Evolutionary conservation across 2,329 filamentous ascomycete species (phyloP).

Genomic region (Colletotrichum higginsianum): DNA sequence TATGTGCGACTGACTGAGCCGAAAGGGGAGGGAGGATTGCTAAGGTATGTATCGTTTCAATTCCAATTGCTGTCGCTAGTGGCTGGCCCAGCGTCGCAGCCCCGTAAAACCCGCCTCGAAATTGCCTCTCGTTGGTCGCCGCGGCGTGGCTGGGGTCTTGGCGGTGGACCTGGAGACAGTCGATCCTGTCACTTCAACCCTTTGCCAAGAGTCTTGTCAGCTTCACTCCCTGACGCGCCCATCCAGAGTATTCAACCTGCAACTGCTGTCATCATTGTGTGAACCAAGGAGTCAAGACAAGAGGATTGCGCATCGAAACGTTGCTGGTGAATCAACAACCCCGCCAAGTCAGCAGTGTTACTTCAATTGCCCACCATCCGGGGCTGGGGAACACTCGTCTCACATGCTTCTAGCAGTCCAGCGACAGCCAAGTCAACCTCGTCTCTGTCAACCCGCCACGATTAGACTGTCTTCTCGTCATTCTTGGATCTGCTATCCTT

Average conservation of each 20-base stretch:
- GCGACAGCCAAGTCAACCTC: not conserved
- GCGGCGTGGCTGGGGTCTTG: constrained; percentile 38
- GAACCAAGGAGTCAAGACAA: not conserved
- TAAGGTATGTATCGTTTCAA: not conserved
- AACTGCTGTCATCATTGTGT: not conserved
- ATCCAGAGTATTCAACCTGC: not conserved
- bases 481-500: not conserved
- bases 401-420: not conserved
- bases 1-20: not conserved
- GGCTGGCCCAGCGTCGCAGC: constrained; percentile 1
- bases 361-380: not conserved
- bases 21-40: not conserved
- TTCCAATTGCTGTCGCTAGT: not conserved
- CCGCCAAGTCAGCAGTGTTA: not conserved
- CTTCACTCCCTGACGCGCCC: constrained; percentile 20
- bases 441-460: not conserved
- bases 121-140: not conserved
- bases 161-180: constrained; percentile 21
- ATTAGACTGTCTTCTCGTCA: not conserved
- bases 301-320: constrained; percentile 12
- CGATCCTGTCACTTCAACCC: constrained; percentile 31
- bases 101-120: not conserved
- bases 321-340: not conserved
- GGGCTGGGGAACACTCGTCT: too few relatives aligned
- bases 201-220: constrained; percentile 32